Conservation (phyloP, 2,329 filamentous ascomycete species). For the Pseudogymnoascus sp. region DNA sequence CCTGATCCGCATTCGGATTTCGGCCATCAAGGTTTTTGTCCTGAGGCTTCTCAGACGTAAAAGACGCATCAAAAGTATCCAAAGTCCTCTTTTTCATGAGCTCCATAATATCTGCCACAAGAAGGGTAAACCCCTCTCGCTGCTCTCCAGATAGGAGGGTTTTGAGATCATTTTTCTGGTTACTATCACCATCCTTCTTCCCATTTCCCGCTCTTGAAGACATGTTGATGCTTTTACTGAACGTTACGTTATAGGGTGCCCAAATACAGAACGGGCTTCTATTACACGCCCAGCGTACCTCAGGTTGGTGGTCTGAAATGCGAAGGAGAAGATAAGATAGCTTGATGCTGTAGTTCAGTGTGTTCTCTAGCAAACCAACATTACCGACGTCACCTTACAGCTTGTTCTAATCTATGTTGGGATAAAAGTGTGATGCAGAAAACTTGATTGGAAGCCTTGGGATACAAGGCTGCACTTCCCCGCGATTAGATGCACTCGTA, state of each 20-base stretch:
- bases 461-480: neutral
- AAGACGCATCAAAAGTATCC: conserved; percentile 40
- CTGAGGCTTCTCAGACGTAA: conserved; percentile 22
- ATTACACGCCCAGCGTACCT: neutral
- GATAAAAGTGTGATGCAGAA: neutral
- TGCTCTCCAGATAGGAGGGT: conserved; percentile 26
- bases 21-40: conserved; percentile 29
- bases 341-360: neutral
- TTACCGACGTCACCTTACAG: neutral
- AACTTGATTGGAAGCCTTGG: neutral
- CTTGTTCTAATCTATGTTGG: neutral
- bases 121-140: conserved; percentile 38
- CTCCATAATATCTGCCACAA: conserved; percentile 45
- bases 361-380: neutral
- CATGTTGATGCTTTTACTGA: neutral
- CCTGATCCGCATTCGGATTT: conserved; percentile 30
- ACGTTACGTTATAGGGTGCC: neutral
- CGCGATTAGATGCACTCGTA: neutral
- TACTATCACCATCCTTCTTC: conserved; percentile 4
- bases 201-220: neutral
- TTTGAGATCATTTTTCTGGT: conserved; percentile 24
- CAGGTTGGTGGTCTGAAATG: neutral
- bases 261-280: neutral
- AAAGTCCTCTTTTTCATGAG: conserved; percentile 45
- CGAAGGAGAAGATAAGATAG: neutral